phyloP scores from a whole-genome alignment of 371 early-diverging fungal species.

The Mortierella sp. region DNA sequence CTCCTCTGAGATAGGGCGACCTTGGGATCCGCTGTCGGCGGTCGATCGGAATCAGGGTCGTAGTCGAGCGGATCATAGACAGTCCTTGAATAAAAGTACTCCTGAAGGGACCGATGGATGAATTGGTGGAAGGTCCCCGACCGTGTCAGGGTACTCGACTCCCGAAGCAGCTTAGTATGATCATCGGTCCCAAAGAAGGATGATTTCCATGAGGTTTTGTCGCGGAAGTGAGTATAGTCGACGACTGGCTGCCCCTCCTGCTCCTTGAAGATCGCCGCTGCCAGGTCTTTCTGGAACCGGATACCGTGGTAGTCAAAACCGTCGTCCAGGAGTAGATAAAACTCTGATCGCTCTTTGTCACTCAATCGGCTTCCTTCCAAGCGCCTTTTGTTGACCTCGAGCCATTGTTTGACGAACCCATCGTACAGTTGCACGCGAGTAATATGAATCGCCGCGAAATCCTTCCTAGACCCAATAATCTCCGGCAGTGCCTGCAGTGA shows the following conservation, averaged over 20 bases:
- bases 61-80: conserved; percentile 6
- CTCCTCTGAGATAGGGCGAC: background rate
- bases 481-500: conserved; percentile 2
- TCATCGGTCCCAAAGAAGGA: background rate
- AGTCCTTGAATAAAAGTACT: background rate
- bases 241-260: conserved; percentile 18
- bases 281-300: conserved; percentile 4
- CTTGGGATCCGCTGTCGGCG: background rate
- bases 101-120: conserved; percentile 20
- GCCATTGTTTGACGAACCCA: background rate
- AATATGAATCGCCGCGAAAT: background rate
- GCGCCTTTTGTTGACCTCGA: background rate
- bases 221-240: background rate
- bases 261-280: conserved; percentile 12
- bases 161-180: background rate
- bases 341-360: background rate
- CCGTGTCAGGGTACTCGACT: background rate
- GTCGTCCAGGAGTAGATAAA: background rate
- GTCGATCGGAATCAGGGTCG: background rate
- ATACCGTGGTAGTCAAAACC: background rate
- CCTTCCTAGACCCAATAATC: background rate
- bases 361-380: background rate
- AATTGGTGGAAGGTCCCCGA: conserved; percentile 14
- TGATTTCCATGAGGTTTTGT: background rate
- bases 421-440: background rate